Percentiles rank a stretch among this genome's conserved stretches.
phyloP scores from a whole-genome alignment of 495 filamentous ascomycete genomes.

The Venustampulla echinocandica region DNA sequence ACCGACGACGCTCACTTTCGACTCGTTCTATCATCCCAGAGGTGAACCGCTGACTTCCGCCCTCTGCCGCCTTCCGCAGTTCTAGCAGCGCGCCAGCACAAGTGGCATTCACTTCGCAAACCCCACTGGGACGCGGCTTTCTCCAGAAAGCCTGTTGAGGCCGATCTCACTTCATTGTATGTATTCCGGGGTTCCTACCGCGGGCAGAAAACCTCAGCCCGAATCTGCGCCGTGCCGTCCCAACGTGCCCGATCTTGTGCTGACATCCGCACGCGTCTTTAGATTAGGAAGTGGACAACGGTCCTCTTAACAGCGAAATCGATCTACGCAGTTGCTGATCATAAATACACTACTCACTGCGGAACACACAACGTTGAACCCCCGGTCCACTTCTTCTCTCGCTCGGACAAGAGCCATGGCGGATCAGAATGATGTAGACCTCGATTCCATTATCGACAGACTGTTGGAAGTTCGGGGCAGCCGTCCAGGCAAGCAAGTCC shows the following conservation, averaged over 20 bases:
- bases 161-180: constrained; percentile 26
- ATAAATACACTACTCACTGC: constrained; percentile 14
- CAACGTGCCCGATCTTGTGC: constrained; percentile 11
- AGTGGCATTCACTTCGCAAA: constrained; percentile 7
- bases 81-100: constrained; percentile 6
- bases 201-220: constrained; percentile 3
- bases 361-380: constrained; percentile 17
- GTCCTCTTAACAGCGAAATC: constrained; percentile 22
- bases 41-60: not conserved
- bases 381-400: constrained; percentile 18
- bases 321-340: constrained; percentile 1
- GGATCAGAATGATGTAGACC: constrained; percentile 92
- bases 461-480: constrained; percentile 96
- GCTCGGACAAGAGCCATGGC: constrained; percentile 59
- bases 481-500: constrained; percentile 96
- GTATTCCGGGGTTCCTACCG: constrained; percentile 4
- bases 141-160: constrained; percentile 23
- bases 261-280: constrained; percentile 11
- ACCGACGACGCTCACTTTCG: not conserved
- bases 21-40: not conserved
- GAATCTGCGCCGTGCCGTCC: constrained; percentile 1
- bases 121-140: constrained; percentile 12
- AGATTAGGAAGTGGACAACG: constrained; percentile 23
- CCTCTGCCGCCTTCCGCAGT: not conserved
- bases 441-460: constrained; percentile 98